Base-by-base conservation (phyloP, 176 grass and related monocot genomes). In the Canna indica region DNA sequence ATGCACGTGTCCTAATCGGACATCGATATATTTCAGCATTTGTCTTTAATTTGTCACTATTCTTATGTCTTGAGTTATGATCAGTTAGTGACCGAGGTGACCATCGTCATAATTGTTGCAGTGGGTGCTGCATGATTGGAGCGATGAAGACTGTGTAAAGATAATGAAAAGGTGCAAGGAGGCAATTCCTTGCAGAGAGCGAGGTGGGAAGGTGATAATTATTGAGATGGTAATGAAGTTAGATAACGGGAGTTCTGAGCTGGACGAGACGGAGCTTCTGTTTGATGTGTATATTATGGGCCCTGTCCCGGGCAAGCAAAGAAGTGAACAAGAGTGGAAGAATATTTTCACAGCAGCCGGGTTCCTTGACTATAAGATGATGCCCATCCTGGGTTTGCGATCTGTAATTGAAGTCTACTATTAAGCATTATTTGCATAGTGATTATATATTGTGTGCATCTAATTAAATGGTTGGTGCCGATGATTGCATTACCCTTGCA, bases 401-500 rank as follows among this genome's bases (percentile, higher is more conserved):
- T 85, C 84, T 7, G 73, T 95, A 5, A 84, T 95, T 26, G 86
- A 90, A 76, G 68, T 90, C 1, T 95, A 90, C 16, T 61, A 59
- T 59, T 38, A 7, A 38, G 4, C 36, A n/a, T n/a, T n/a, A n/a
- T n/a, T 38, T 38, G 36, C 7, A 38, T 38, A n/a, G n/a, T n/a
- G n/a, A n/a, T n/a, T n/a, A n/a, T 38, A 38, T 38, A 38, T 38
- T 7, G n/a, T 38, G 4, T 38, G 7, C 7, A 38, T 38, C 36
- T 38, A 38, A 2, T 3, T 38, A 38, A 3, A 38, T 38, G 7
- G 36, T 38, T n/a, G 3, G 8, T 39, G 8, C 36, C 36, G 8
- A 39, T 39, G 8, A 14, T 66, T 36, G n/a, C n/a, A n/a, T n/a
- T n/a, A n/a, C n/a, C n/a, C n/a, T n/a, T n/a, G n/a, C n/a, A n/a